Evolutionary conservation across 1,284 basidiomycete genomes (phyloP), one percentile per base, ranked within the genome.

Genomic region (Malassezia psittaci): DNA sequence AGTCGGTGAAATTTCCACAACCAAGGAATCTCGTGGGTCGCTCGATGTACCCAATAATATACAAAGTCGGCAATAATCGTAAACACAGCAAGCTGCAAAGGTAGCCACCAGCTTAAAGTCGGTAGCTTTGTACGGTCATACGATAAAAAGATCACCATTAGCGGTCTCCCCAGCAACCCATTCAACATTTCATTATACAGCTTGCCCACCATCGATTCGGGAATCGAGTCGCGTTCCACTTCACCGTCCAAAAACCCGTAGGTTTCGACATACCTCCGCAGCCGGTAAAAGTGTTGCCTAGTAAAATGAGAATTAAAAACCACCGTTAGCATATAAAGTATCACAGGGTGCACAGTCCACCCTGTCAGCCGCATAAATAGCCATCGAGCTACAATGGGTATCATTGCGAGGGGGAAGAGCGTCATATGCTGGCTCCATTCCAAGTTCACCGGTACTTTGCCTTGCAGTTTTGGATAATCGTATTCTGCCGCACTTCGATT

Each of bases 31-130:
- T 70, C 64, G 48, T 72, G 69, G 55, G 68, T 67, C 1, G 57
- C 47, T 11, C 66, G 62, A 37, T 72, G 69, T 40, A 65, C 68
- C 58, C 60, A 61, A 57, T 67, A 71, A 54, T 67, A 72, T 37
- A 57, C 61, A 29, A 67, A 67, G 51, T 68, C 64, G 6, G 56
- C 48, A 15, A 57, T 47, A 11, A 60, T 36, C 10, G 59, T 51
- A 15, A 57, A 62, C 24, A 61, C 43, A 2, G 41, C 52, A 34
- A 54, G 36, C 38, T 66, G 61, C 13, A 66, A 3, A 6, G 59
- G 61, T 1, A 64, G 18, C 62, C 59, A 62, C 0, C 55, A 10
- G 10, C 16, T 18, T 9, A 55, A 34, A 2, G 16, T 12, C 42
- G 56, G 48, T 49, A 45, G 3, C 47, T 13, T 0, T 35, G 52